phyloP scores from a whole-genome alignment of 192 early-diverging fungal species.

The Piromyces finnis region DNA sequence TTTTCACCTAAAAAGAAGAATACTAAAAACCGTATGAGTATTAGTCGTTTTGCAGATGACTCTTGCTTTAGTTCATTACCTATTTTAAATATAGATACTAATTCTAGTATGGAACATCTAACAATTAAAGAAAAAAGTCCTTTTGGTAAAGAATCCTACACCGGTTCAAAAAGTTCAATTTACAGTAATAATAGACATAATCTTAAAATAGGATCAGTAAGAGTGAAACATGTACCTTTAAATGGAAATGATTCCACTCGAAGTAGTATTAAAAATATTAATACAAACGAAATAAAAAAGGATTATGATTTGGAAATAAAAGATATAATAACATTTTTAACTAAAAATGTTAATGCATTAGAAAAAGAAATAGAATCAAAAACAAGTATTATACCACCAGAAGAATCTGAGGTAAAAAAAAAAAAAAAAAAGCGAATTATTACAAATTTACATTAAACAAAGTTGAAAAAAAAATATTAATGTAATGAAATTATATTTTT shows the following conservation, averaged over 20 bases:
- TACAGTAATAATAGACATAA: background rate
- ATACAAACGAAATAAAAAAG: background rate
- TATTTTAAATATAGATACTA: background rate
- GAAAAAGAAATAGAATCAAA: background rate
- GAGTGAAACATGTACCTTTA: background rate
- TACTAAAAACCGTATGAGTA: background rate
- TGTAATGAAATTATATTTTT: no score
- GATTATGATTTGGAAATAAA: background rate
- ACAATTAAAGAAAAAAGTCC: background rate
- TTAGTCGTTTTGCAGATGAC: background rate
- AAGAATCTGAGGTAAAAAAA: background rate
- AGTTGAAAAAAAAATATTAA: no score
- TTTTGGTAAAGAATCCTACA: background rate
- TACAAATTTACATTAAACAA: no score
- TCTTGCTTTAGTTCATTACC: background rate
- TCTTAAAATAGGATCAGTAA: background rate
- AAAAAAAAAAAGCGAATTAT: background rate
- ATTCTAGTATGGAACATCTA: background rate
- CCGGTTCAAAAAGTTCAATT: background rate
- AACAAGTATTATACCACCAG: background rate
- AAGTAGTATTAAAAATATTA: background rate
- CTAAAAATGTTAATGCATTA: background rate
- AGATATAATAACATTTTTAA: background rate
- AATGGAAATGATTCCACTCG: background rate
- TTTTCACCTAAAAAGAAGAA: background rate